Base-by-base conservation (phyloP, 2,329 filamentous ascomycete species). In the Trichoderma breve region DNA sequence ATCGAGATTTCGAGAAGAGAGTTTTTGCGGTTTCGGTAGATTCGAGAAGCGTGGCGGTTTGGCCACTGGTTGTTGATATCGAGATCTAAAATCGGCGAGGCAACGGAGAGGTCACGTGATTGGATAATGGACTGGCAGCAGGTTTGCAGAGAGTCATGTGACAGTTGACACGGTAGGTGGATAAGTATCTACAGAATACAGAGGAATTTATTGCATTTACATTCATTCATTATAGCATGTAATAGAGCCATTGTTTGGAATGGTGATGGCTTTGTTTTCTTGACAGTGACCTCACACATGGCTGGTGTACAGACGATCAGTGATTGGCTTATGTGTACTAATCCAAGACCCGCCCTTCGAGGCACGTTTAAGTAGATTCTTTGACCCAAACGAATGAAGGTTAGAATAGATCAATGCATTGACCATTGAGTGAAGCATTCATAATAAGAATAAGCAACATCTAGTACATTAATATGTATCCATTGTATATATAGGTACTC, bases 21-120 rank as follows among this genome's bases (percentile, higher is more conserved):
- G 18, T 28, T 43, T 28, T 12, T 11, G 7, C 5, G 36, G 14
- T 15, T 21, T 34, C 18, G 28, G 8, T 7, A 24, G 57, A 34
- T 68, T 60, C n/a, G 36, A 47, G 18, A 60, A 60, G 66, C 14
- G 34, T 53, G 66, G 55, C 55, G 66, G 47, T 21, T 39, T 61
- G 28, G 24, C n/a, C 11, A 51, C 12, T n/a, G 51, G 21, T 26
- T 34, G 66, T 69, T 51, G 66, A 69, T 69, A 53, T 69, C 66
- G 26, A n/a, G 15, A 21, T n/a, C 28, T 2, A 69, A 65, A 69
- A 61, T 61, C 36, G 55, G 55, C 55, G 43, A 24, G 66, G 24
- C 34, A 61, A 34, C 55, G 24, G 30, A 21, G 1, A 6, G 9
- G 18, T 69, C 66, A 69, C 66, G 66, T 69, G 66, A 61, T 6